Evolutionary conservation across 2,329 filamentous ascomycete genomes (phyloP).

Genomic region (Trichoderma atrobrunneum): DNA sequence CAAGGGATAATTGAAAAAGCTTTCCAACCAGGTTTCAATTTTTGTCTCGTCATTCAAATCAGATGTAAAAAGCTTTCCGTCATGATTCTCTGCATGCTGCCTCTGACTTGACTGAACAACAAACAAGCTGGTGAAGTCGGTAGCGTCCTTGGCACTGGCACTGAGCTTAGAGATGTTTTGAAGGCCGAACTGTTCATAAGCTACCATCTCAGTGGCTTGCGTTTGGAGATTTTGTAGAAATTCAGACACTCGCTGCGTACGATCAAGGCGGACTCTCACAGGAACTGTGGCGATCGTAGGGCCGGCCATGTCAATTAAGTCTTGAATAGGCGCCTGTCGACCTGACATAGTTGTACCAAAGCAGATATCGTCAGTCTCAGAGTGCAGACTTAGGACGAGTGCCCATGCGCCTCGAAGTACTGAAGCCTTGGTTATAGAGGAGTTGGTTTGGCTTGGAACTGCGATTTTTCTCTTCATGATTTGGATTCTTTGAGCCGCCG

Average conservation of each 20-base stretch:
- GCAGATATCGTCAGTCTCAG: slow-evolving; percentile 24
- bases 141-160: slow-evolving; percentile 21
- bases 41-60: slow-evolving; percentile 6
- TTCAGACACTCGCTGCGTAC: slow-evolving; percentile 14
- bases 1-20: slow-evolving; percentile 11
- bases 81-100: background rate
- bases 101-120: slow-evolving; percentile 26
- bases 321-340: slow-evolving; percentile 27
- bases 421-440: slow-evolving; percentile 21
- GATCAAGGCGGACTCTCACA: slow-evolving; percentile 23
- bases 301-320: slow-evolving; percentile 29
- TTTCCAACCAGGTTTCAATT: background rate
- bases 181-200: slow-evolving; percentile 24
- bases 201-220: slow-evolving; percentile 5
- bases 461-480: background rate
- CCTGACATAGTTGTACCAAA: slow-evolving; percentile 32
- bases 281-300: slow-evolving; percentile 33
- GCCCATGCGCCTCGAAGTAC: slow-evolving; percentile 28
- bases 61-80: slow-evolving; percentile 22
- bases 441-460: background rate
- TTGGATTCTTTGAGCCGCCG: background rate
- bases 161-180: slow-evolving; percentile 23
- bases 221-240: slow-evolving; percentile 20
- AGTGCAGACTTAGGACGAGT: slow-evolving; percentile 23
- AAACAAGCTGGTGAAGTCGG: slow-evolving; percentile 30